Evolutionary conservation across 2,329 filamentous ascomycete species (phyloP).

Genomic region (Helicocarpus griseus): DNA sequence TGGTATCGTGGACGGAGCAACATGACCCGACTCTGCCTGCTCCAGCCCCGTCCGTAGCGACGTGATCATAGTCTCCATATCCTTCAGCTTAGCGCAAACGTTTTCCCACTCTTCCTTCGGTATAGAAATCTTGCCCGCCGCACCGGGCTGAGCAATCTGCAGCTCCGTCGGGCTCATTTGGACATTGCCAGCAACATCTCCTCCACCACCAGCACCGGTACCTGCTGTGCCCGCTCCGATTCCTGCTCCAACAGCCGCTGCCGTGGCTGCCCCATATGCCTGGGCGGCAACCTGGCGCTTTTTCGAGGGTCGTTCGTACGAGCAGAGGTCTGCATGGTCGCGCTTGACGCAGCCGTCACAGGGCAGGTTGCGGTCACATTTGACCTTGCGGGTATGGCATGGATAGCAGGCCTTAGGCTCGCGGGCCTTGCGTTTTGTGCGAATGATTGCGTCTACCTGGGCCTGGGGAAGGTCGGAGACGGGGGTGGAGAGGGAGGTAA

Average conservation of each 20-base stretch:
- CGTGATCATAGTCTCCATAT: slow-evolving; percentile 35
- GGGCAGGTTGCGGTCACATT: slow-evolving; percentile 40
- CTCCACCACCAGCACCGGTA: not conserved
- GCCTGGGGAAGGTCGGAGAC: slow-evolving; percentile 35
- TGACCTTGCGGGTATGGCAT: slow-evolving; percentile 39
- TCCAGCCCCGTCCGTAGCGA: slow-evolving; percentile 31
- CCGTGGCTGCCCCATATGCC: slow-evolving; percentile 17
- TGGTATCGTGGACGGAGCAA: slow-evolving; percentile 5
- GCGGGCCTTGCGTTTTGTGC: slow-evolving; percentile 38
- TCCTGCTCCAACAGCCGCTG: too few species aligned
- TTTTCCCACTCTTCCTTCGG: slow-evolving; percentile 37
- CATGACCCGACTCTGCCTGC: slow-evolving; percentile 23
- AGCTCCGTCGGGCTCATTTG: not conserved
- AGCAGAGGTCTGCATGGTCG: slow-evolving; percentile 40
- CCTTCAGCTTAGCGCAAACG: slow-evolving; percentile 31
- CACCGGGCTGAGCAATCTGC: not conserved
- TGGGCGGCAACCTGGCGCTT: slow-evolving; percentile 26
- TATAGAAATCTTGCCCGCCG: slow-evolving; percentile 24
- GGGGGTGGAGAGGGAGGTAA: slow-evolving; percentile 17
- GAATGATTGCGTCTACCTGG: slow-evolving; percentile 39
- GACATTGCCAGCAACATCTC: not conserved
- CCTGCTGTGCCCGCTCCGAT: too few species aligned
- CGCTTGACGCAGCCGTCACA: slow-evolving; percentile 41
- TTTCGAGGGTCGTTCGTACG: slow-evolving; percentile 40
- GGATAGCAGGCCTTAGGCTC: slow-evolving; percentile 40